Base-by-base conservation (phyloP, 805 yeast genomes). In the Lipomyces sp. region DNA sequence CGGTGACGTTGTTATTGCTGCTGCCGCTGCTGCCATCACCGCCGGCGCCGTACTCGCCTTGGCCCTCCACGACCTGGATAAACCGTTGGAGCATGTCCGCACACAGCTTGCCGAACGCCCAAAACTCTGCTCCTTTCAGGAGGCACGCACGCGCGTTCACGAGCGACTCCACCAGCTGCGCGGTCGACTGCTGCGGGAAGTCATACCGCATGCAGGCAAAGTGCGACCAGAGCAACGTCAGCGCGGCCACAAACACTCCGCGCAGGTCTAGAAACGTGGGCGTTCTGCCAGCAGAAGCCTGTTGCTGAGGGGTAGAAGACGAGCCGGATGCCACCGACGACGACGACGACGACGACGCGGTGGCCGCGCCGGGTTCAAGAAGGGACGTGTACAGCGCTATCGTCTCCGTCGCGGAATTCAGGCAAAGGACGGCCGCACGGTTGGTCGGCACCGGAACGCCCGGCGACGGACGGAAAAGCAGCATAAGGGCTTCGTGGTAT, bases 181-280 rank as follows among this genome's bases (percentile, higher is more conserved):
- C 29, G 6, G 47, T 21, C 4, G 53, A 37, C 6, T 33, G 29
- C 11, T 45, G 11, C 28, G 37, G 42, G 13, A 47, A n/a, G 10
- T 22, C 16, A 26, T 39, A 42, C 22, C 38, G 23, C 31, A 26
- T 32, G 11, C 51, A 36, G 4, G 47, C 26, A 32, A 49, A 40
- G 23, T 49, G 39, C 14, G 55, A 42, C 58, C 58, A 53, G 3
- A 50, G 24, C n/a, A 53, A 26, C 10, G 58, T 53, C 39, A 53
- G 29, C 24, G 55, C 54, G 18, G 58, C 48, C 18, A 33, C 28
- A 37, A 53, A 53, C 16, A 53, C 23, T 2, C 55, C 50, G 4
- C 50, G 43, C 10, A 50, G 29, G 2, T 28, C 39, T 11, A 41
- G 29, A 36, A 49, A 49, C 13, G 52, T 46, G 2, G 47, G 44